These are phyloP conservation scores for Myxozyma geophila DNA, from an alignment of 805 yeast species.

Conservation along the genomic window DNA sequence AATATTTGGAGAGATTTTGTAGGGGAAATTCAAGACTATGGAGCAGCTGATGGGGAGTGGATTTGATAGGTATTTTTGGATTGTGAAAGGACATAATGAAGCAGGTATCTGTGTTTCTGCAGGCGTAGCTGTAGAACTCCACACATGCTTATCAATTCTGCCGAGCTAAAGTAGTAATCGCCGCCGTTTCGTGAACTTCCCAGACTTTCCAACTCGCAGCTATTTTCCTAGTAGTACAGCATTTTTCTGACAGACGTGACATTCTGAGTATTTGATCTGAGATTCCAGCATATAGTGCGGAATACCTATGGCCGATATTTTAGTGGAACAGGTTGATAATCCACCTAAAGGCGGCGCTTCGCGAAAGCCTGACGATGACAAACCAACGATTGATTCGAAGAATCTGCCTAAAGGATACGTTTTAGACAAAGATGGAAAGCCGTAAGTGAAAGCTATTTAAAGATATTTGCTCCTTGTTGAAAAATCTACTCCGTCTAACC, in stretches of 20 bases:
- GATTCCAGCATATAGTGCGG: not conserved
- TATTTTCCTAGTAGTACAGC: not conserved
- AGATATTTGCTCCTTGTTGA: not conserved
- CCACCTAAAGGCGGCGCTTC: slow-evolving; percentile 15
- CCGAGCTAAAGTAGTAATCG: not conserved
- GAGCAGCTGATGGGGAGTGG: too few species aligned
- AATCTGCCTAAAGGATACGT: slow-evolving; percentile 43
- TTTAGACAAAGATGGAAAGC: slow-evolving; percentile 89
- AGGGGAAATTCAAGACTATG: too few species aligned
- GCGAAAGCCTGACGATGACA: slow-evolving; percentile 20
- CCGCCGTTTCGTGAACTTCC: too few species aligned
- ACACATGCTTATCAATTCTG: not conserved
- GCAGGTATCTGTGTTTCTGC: not conserved
- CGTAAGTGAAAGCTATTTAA: slow-evolving; percentile 57
- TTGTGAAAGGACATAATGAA: too few species aligned
- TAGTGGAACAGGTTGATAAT: slow-evolving; percentile 30
- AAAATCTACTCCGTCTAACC: not conserved
- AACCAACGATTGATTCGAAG: slow-evolving; percentile 8
- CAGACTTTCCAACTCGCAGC: not conserved
- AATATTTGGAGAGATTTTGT: not conserved
- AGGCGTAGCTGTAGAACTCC: not conserved
- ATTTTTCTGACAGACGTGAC: too few species aligned
- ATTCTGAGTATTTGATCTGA: too few species aligned
- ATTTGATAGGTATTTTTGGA: not conserved
- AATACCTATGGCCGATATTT: slow-evolving; percentile 22